These are phyloP conservation scores for Entomortierella parvispora DNA, from an alignment of 192 early-diverging fungal genomes.

Conservation along the genomic window DNA sequence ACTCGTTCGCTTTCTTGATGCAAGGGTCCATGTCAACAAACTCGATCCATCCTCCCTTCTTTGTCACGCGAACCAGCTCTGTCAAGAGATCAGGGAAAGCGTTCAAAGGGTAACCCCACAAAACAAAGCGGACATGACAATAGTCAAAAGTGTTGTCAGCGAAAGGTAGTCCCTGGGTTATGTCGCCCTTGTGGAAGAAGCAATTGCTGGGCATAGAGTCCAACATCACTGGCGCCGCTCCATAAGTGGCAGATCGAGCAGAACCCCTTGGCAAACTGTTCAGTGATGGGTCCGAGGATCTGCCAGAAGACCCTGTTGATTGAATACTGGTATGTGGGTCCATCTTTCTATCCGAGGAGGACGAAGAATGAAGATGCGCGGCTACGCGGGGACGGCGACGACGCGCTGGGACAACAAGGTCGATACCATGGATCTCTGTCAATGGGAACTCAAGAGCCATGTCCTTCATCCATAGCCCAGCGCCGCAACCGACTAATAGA, in stretches of 20 bases:
- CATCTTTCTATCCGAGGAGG: neutral
- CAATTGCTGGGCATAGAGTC: slow-evolving; percentile 55
- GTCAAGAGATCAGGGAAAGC: slow-evolving; percentile 33
- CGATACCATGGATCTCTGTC: slow-evolving; percentile 45
- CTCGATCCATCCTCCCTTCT: slow-evolving; percentile 51
- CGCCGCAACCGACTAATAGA: slow-evolving; percentile 40
- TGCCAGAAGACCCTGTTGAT: neutral
- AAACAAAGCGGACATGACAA: slow-evolving; percentile 41
- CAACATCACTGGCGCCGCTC: neutral
- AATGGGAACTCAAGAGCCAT: slow-evolving; percentile 50
- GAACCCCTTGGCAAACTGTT: neutral
- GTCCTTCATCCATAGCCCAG: slow-evolving; percentile 46
- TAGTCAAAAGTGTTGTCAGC: slow-evolving; percentile 60
- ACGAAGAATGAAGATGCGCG: neutral
- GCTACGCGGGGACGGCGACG: slow-evolving; percentile 18
- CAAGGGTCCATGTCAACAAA: slow-evolving; percentile 52
- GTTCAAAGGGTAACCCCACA: slow-evolving; percentile 45
- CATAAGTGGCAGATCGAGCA: neutral
- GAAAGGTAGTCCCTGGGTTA: slow-evolving; percentile 51
- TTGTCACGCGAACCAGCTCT: slow-evolving; percentile 49
- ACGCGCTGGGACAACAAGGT: slow-evolving; percentile 25
- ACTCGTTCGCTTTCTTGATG: slow-evolving; percentile 32
- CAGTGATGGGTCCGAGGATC: neutral
- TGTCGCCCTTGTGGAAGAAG: slow-evolving; percentile 55
- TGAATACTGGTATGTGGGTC: neutral